phyloP scores from a whole-genome alignment of 2,329 filamentous ascomycete genomes.

The Aspergillus texensis region DNA sequence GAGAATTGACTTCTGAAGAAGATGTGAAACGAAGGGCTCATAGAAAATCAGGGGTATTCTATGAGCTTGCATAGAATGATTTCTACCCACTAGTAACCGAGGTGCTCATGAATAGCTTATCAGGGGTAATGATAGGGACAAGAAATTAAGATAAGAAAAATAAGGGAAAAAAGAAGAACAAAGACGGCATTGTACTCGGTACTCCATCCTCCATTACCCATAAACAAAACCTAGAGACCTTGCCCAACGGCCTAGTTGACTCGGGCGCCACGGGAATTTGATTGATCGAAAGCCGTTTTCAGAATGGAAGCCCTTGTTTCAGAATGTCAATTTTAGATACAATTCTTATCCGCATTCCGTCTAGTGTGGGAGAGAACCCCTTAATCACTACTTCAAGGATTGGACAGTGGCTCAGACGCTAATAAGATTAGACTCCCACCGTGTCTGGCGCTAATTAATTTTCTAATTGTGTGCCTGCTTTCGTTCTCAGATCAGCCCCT shows the following conservation, averaged over 20 bases:
- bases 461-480: background rate
- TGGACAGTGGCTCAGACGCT: background rate
- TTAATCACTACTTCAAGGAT: background rate
- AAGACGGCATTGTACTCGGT: too few relatives aligned
- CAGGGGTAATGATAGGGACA: background rate
- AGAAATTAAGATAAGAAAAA: background rate
- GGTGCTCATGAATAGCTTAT: too few relatives aligned
- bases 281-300: background rate
- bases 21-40: background rate
- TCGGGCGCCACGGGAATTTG: background rate
- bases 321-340: conserved; percentile 3
- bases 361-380: background rate
- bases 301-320: background rate
- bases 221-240: background rate
- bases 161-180: background rate
- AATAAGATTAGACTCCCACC: background rate
- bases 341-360: background rate
- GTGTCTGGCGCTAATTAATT: background rate
- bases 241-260: background rate
- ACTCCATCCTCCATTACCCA: too few relatives aligned
- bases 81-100: too few relatives aligned
- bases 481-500: background rate
- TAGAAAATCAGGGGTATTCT: background rate
- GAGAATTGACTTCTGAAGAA: background rate
- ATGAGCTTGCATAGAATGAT: too few relatives aligned